A percentile compares a stretch with the other conserved stretches of the same genome.
Evolutionary conservation across 192 early-diverging fungal species (phyloP).

Genomic region (Backusella australiensis): DNA sequence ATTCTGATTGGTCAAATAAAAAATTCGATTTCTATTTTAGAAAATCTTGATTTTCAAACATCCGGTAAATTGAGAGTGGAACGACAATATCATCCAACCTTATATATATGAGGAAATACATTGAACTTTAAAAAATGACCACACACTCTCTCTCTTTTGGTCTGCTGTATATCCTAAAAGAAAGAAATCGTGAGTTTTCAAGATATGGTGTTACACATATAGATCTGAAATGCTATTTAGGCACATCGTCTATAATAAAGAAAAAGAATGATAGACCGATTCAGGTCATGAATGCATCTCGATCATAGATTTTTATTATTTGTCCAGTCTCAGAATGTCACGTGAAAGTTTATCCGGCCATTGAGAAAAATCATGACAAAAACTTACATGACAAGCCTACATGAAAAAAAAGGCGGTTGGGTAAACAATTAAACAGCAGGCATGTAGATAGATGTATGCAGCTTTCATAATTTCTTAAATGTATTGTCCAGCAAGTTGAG

Average conservation of each 20-base stretch:
- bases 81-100: too few relatives aligned
- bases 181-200: background rate
- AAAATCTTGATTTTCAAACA: too few relatives aligned
- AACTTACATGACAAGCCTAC: background rate
- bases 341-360: background rate
- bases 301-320: background rate
- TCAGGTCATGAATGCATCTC: background rate
- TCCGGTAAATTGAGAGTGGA: too few relatives aligned
- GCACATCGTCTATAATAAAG: background rate
- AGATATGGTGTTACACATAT: background rate
- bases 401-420: background rate
- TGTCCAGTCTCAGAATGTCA: background rate
- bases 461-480: background rate
- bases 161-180: background rate
- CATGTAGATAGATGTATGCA: background rate
- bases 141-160: background rate
- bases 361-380: background rate
- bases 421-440: background rate
- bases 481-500: background rate
- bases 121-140: background rate
- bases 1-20: too few relatives aligned
- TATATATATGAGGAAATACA: background rate
- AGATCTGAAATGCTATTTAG: background rate
- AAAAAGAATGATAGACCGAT: background rate
- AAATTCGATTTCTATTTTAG: too few relatives aligned